Evolutionary conservation across 257 asterid genomes (phyloP), one percentile per base, ranked within the genome.

Genomic region (Jaltomata sinuosa): DNA sequence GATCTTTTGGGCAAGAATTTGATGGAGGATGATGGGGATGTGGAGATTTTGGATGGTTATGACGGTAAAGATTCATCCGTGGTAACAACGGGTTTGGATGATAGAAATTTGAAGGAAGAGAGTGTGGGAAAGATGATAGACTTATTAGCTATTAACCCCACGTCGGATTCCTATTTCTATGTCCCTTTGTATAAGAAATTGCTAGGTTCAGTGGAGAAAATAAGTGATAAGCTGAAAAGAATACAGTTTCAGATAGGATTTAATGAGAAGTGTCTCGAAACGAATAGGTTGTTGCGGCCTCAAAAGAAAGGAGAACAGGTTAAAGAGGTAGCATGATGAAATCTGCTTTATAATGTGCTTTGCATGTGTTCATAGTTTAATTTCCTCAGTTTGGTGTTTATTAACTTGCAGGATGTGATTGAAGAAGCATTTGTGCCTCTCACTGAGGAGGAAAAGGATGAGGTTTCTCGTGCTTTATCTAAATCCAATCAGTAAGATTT

Each of bases 361-460:
- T 59, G 2, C 19, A 14, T 64, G 68, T 52, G 25, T 72, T 27
- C 69, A 31, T 29, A 85, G 50, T 87, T 27, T 54, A 27, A 1
- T 40, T 80, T 67, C 14, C 81, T 45, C 62, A 71, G 89, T 64
- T 47, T 32, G 22, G 55, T 49, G 68, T 22, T 81, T 74, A 31
- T 87, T 72, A 79, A 82, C 83, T 49, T 84, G 90, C 87, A 96
- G 99, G 90, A 92, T 84, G 82, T 77, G 86, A 72, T 64, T 38
- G 79, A 62, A 19, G 98, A 94, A 87, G 92, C 97, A 84, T 96
- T 96, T 88, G 84, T 82, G 85, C 93, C 92, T 87, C 97, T 96
- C 82, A 89, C 92, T 64, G 61, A 86, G 64, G 97, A 94, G 86
- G 99, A 96, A 45, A 84, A 85, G 84, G 71, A 11, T 68, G 87